Base-by-base conservation (phyloP, 202 grass and related monocot genomes). In the Hordeum pubiflorum region DNA sequence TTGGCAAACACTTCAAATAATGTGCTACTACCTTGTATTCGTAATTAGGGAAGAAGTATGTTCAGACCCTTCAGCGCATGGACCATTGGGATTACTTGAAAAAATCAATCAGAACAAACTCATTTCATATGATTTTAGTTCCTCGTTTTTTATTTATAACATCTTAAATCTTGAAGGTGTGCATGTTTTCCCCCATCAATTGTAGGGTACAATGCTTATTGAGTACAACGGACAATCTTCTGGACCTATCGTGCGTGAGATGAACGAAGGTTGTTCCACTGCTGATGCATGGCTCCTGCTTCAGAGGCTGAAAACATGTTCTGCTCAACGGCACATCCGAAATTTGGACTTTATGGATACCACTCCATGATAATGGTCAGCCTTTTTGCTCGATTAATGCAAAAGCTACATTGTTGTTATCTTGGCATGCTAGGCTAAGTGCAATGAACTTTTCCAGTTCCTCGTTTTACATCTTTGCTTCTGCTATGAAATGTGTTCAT, bases 121-220 rank as follows among this genome's bases (percentile, higher is more conserved):
- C 40, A 58, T 32, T 58, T 44, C 36, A 77, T 17, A 24, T 34
- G 15, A 75, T 84, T 68, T 46, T 78, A 72, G 31, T 6, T 58
- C 14, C 81, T 61, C 3, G 58, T 86, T 59, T 31, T 17, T 58
- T 44, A 52, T 81, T 46, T 65, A 58, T 22, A 83, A 11, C 26
- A 58, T 78, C 72, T 60, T 68, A 77, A 84, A 59, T 76, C 18
- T 78, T 36, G 46, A 81, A 80, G 17, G 60, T 55, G 10, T 79
- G 20, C 75, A 77, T 74, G 29, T 65, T 72, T 37, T n/a, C 74
- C 3, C 68, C 15, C 38, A 9, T 77, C 52, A 17, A 61, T 87
- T 84, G n/a, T 78, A 97, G 94, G 94, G 94, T 67, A 92, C 85
- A 76, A 89, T 97, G 91, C 22, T 88, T 73, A 75, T 97, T 3